Conservation (phyloP, 768 basidiomycete genomes). For the Suillus sp. region DNA sequence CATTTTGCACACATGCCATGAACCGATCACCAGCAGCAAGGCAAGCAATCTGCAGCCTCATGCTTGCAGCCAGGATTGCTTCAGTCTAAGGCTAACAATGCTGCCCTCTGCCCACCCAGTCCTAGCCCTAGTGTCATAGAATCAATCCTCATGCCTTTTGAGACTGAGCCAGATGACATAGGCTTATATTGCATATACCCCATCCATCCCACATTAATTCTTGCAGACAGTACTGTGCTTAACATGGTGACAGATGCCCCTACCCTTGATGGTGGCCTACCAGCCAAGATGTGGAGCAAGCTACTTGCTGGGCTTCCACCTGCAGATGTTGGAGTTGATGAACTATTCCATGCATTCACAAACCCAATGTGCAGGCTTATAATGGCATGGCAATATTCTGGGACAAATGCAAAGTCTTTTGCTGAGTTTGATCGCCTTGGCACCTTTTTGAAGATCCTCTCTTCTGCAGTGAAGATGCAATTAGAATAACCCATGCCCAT, state of each 20-base stretch:
- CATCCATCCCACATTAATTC: slow-evolving; percentile 1
- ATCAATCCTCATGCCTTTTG: not conserved
- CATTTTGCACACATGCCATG: not conserved
- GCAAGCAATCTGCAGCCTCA: not conserved
- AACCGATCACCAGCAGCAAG: not conserved
- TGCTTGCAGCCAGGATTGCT: not conserved
- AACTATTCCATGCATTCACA: slow-evolving; percentile 21
- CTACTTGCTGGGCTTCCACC: not conserved
- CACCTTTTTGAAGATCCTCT: slow-evolving; percentile 22
- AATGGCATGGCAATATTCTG: slow-evolving; percentile 28
- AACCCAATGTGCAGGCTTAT: slow-evolving; percentile 25
- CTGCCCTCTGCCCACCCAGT: not conserved
- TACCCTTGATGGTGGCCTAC: not conserved
- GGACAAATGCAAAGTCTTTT: slow-evolving; percentile 17
- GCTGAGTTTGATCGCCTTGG: slow-evolving; percentile 15
- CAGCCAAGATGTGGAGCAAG: not conserved
- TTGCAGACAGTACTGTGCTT: not conserved
- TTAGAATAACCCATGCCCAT: slow-evolving; percentile 17
- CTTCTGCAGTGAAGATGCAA: slow-evolving; percentile 26
- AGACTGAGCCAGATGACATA: slow-evolving; percentile 5
- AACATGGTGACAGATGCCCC: slow-evolving; percentile 8
- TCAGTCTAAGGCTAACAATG: not conserved
- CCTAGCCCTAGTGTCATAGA: not conserved
- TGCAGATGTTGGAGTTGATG: not conserved
- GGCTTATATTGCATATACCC: slow-evolving; percentile 10